Evolutionary conservation across 805 yeast species (phyloP).

Genomic region (Hanseniaspora lachancei): DNA sequence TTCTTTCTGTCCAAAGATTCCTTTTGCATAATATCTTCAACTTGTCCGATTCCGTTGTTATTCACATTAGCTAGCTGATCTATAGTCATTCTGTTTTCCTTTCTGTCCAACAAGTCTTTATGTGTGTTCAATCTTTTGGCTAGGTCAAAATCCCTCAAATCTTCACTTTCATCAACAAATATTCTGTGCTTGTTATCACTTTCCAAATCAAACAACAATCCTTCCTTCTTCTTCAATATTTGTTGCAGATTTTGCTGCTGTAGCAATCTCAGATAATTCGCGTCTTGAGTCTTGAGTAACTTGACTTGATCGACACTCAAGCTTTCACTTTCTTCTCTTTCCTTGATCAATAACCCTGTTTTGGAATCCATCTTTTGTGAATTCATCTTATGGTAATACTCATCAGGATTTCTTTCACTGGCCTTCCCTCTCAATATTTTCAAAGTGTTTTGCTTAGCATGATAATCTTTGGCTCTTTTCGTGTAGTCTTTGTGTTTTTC

Average conservation of each 20-base stretch:
- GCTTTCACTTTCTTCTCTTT: conserved; percentile 39
- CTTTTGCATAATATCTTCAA: conserved; percentile 25
- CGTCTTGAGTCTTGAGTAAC: conserved; percentile 80
- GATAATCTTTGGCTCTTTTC: conserved; percentile 55
- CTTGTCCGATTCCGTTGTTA: conserved; percentile 20
- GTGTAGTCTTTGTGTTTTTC: conserved; percentile 85
- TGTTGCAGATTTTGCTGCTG: conserved; percentile 55
- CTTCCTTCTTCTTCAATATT: conserved; percentile 39
- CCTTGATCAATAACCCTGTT: conserved; percentile 50
- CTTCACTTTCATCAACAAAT: conserved; percentile 55
- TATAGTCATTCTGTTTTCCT: conserved; percentile 58
- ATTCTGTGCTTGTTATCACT: conserved; percentile 61
- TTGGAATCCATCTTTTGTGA: conserved; percentile 49
- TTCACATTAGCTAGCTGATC: conserved; percentile 37
- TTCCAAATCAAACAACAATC: conserved; percentile 37
- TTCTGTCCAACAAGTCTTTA: conserved; percentile 41
- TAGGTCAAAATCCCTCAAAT: conserved; percentile 47
- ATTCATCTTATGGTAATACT: conserved; percentile 90
- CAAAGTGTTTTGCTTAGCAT: conserved; percentile 44
- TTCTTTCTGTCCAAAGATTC: conserved; percentile 40
- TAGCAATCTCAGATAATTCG: conserved; percentile 68
- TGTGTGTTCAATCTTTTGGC: conserved; percentile 61
- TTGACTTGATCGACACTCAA: conserved; percentile 64
- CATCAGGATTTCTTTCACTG: conserved; percentile 74
- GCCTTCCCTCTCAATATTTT: conserved; percentile 66